Percentiles rank a stretch among this genome's conserved stretches.
Conservation (phyloP, 192 early-diverging fungal species). For the Entomortierella lignicola region DNA sequence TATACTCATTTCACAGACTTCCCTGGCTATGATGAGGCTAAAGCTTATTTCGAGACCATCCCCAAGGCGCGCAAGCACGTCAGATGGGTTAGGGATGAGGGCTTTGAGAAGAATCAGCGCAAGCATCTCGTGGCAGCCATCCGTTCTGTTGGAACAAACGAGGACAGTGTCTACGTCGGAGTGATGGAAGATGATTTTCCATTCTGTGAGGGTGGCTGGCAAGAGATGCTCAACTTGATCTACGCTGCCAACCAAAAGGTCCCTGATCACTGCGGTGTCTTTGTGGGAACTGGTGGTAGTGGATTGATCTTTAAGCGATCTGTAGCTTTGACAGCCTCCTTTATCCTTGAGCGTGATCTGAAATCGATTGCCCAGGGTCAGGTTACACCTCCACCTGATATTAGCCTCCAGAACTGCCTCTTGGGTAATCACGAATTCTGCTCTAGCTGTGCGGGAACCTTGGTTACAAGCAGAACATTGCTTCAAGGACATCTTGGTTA, state of each 20-base stretch:
- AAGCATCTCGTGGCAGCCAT: constrained; percentile 61
- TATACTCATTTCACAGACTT: constrained; percentile 67
- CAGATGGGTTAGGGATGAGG: constrained; percentile 59
- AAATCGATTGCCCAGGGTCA: constrained; percentile 1
- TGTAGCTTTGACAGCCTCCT: constrained; percentile 44
- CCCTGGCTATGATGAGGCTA: constrained; percentile 55
- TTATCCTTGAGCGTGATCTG: constrained; percentile 35
- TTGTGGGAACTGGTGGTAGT: constrained; percentile 69
- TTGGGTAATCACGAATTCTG: constrained; percentile 60
- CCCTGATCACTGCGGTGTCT: constrained; percentile 64
- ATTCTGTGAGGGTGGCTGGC: constrained; percentile 61
- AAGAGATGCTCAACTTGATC: constrained; percentile 61
- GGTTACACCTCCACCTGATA: constrained; percentile 59
- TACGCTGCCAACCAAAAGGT: constrained; percentile 56
- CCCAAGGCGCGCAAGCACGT: constrained; percentile 60
- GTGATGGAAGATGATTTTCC: constrained; percentile 69
- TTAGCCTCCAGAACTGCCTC: constrained; percentile 65
- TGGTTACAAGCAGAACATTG: constrained; percentile 61
- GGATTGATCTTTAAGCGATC: constrained; percentile 49
- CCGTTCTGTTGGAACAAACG: constrained; percentile 30
- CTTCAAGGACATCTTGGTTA: constrained; percentile 67
- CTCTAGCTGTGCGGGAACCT: constrained; percentile 49
- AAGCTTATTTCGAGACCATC: constrained; percentile 40
- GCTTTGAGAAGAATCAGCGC: constrained; percentile 61
- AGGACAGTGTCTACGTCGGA: constrained; percentile 58